Evolutionary conservation across 805 yeast species (phyloP).

Genomic region (Suhomyces vadensis): DNA sequence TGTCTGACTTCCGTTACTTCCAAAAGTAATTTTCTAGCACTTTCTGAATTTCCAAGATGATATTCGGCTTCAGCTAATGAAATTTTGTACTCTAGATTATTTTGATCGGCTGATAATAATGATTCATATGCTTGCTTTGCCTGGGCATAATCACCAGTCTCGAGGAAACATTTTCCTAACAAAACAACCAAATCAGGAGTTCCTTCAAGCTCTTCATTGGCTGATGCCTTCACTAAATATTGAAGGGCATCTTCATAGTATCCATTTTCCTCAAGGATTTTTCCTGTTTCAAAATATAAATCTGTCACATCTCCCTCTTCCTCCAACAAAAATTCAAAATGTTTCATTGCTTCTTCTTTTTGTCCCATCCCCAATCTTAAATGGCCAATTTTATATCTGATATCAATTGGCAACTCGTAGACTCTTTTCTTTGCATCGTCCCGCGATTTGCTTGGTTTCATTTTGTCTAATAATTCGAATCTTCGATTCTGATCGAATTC

Average conservation of each 20-base stretch:
- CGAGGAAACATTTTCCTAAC: conserved; percentile 76
- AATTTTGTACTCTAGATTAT: conserved; percentile 69
- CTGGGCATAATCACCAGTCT: conserved; percentile 63
- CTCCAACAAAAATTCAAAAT: conserved; percentile 59
- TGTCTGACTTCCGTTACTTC: conserved; percentile 49
- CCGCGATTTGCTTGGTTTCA: conserved; percentile 21
- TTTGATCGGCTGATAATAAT: conserved; percentile 56
- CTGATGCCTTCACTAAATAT: conserved; percentile 58
- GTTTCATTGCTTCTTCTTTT: conserved; percentile 68
- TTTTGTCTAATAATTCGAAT: conserved; percentile 29
- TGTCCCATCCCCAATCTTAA: conserved; percentile 67
- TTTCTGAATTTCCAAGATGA: conserved; percentile 58
- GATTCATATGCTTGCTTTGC: conserved; percentile 62
- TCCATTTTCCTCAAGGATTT: conserved; percentile 66
- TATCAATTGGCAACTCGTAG: conserved; percentile 76
- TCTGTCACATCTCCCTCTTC: conserved; percentile 69
- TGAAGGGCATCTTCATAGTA: conserved; percentile 74
- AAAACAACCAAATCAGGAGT: conserved; percentile 55
- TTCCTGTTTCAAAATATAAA: conserved; percentile 74
- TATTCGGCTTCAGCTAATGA: conserved; percentile 82
- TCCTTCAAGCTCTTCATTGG: conserved; percentile 49
- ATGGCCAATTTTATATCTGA: conserved; percentile 76
- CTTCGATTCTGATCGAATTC: conserved; percentile 83
- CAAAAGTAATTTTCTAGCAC: conserved; percentile 53
- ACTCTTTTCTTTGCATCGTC: conserved; percentile 19